Conservation (phyloP, 2,329 filamentous ascomycete genomes). For the Diaporthe citrichinensis region DNA sequence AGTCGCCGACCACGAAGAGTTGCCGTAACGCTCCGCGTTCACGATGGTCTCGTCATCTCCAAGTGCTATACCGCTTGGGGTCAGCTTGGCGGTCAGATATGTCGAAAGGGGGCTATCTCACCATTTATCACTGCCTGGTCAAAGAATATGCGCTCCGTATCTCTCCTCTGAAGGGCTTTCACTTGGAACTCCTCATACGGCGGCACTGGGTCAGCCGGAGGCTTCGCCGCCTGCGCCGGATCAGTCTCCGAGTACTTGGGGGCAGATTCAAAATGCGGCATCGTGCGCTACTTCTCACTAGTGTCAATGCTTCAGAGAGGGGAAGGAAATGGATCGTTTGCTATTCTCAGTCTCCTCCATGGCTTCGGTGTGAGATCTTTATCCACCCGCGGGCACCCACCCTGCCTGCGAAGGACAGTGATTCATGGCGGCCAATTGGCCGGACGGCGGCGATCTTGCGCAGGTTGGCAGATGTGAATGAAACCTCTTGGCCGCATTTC, state of each 20-base stretch:
- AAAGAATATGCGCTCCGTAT: constrained; percentile 31
- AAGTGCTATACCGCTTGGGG: background rate
- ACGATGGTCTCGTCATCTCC: constrained; percentile 40
- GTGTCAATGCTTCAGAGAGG: background rate
- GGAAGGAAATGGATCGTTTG: background rate
- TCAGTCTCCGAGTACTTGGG: background rate
- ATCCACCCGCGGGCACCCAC: constrained; percentile 18
- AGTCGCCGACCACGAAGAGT: constrained; percentile 49
- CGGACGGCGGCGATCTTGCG: background rate
- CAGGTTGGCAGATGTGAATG: background rate
- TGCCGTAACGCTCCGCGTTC: constrained; percentile 46
- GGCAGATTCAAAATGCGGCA: constrained; percentile 20
- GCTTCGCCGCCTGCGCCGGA: background rate
- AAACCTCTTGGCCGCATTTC: constrained; percentile 31
- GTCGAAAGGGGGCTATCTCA: background rate
- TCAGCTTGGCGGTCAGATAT: background rate
- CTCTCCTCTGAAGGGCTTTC: constrained; percentile 15
- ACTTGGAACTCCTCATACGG: constrained; percentile 4
- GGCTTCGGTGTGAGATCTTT: constrained; percentile 20
- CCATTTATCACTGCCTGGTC: constrained; percentile 18
- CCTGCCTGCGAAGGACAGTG: background rate
- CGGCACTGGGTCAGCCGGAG: background rate
- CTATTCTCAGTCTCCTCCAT: constrained; percentile 15
- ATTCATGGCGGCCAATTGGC: constrained; percentile 11
- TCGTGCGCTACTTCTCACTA: background rate